These are phyloP conservation scores for Kappamyces sp. DNA, from an alignment of 192 early-diverging fungal genomes.

Conservation along the genomic window DNA sequence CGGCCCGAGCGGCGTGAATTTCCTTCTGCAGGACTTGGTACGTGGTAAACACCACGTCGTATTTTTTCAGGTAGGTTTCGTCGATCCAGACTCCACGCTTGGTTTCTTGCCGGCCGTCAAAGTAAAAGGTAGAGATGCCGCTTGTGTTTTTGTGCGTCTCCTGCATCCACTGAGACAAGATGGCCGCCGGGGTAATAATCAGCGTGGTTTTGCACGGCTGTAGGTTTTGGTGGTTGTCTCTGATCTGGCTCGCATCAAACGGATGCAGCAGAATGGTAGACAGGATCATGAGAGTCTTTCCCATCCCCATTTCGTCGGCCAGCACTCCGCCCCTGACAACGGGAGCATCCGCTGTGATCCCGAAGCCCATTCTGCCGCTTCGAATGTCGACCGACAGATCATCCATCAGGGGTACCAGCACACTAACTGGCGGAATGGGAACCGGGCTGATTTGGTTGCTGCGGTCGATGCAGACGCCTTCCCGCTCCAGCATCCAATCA, in stretches of 20 bases:
- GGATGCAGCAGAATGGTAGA: conserved; percentile 49
- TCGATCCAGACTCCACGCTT: background rate
- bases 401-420: conserved; percentile 1
- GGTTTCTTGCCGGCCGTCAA: conserved; percentile 27
- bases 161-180: conserved; percentile 58
- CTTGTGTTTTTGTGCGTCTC: conserved; percentile 55
- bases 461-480: conserved; percentile 13
- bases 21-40: conserved; percentile 51
- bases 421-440: background rate
- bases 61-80: conserved; percentile 25
- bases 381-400: conserved; percentile 6
- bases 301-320: conserved; percentile 58
- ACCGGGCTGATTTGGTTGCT: background rate
- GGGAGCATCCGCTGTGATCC: conserved; percentile 29
- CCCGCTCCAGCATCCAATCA: conserved; percentile 34
- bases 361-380: background rate
- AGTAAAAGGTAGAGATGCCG: conserved; percentile 30
- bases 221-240: background rate
- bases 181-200: conserved; percentile 56
- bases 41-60: conserved; percentile 58
- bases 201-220: conserved; percentile 39
- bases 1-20: conserved; percentile 36
- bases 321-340: conserved; percentile 34
- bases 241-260: conserved; percentile 1
- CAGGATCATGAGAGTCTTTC: conserved; percentile 64